Conservation (phyloP, 2,329 filamentous ascomycete genomes). For the Microdochium nivale region DNA sequence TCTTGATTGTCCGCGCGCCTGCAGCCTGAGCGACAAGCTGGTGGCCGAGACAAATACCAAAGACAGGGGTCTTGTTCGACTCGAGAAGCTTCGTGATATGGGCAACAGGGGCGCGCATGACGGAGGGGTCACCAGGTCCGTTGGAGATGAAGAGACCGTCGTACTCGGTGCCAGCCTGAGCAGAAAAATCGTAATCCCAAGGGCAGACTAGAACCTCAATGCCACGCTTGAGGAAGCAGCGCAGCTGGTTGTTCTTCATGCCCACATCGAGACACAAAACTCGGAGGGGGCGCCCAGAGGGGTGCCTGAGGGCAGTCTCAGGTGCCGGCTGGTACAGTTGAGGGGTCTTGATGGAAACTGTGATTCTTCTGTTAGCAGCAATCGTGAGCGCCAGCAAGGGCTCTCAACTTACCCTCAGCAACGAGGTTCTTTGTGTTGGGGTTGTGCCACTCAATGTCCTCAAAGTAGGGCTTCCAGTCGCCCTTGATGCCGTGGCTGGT, state of each 20-base stretch:
- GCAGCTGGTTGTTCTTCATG: constrained; percentile 96
- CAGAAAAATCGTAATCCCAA: constrained; percentile 88
- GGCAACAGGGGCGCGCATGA: constrained; percentile 70
- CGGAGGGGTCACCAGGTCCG: constrained; percentile 89
- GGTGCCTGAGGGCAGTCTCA: constrained; percentile 68
- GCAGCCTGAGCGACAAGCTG: constrained; percentile 85
- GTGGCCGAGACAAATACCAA: constrained; percentile 93
- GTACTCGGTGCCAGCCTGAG: constrained; percentile 70
- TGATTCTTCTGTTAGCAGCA: background rate
- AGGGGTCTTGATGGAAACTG: constrained; percentile 83
- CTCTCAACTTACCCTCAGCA: constrained; percentile 69
- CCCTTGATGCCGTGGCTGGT: constrained; percentile 27
- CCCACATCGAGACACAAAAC: constrained; percentile 93
- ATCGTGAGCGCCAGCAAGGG: constrained; percentile 1
- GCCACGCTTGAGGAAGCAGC: constrained; percentile 83
- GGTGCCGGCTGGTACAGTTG: constrained; percentile 75
- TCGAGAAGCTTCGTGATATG: constrained; percentile 70
- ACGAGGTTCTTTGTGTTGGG: constrained; percentile 92
- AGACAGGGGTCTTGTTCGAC: constrained; percentile 77
- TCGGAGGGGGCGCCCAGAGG: constrained; percentile 78
- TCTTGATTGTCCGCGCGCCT: constrained; percentile 80
- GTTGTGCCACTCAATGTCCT: constrained; percentile 79
- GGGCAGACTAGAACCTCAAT: constrained; percentile 92
- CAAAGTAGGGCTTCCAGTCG: constrained; percentile 53
- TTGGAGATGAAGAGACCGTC: constrained; percentile 98